These are phyloP conservation scores for Citrullus mucosospermus DNA, from an alignment of 306 rosid genomes.

Conservation along the genomic window DNA sequence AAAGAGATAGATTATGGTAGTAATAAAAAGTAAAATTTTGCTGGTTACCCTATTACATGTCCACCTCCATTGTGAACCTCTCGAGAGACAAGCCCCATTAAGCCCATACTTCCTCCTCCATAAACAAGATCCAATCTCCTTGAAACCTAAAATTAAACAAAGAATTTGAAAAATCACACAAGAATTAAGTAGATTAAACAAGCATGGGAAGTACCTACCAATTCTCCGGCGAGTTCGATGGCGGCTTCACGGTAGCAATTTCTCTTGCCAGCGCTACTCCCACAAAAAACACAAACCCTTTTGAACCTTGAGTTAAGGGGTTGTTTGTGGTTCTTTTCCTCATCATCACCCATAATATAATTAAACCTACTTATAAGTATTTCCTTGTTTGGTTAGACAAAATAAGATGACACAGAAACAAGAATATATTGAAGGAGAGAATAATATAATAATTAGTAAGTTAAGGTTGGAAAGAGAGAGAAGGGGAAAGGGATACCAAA, in stretches of 20 bases:
- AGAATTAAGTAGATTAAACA: background rate
- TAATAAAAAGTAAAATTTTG: no score
- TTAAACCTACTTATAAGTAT: background rate
- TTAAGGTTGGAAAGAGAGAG: background rate
- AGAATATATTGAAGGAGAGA: background rate
- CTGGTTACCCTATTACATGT: constrained; percentile 13
- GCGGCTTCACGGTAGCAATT: constrained; percentile 10
- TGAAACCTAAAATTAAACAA: background rate
- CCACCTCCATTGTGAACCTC: constrained; percentile 24
- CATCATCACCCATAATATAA: background rate
- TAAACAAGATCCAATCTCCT: constrained; percentile 22
- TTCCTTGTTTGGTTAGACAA: constrained; percentile 3
- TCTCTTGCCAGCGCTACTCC: constrained; percentile 9
- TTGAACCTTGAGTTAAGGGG: constrained; percentile 1
- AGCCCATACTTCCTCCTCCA: constrained; percentile 23
- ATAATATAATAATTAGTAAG: background rate
- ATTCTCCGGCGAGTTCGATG: constrained; percentile 6
- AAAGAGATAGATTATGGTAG: no score
- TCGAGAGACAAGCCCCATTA: constrained; percentile 22
- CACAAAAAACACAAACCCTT: constrained; percentile 12
- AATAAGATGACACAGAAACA: background rate
- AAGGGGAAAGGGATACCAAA: background rate
- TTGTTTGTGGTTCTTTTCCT: background rate
- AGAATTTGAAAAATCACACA: background rate
- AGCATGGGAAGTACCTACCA: background rate